These are phyloP conservation scores for Aureobasidium sp. DNA, from an alignment of 2,329 filamentous ascomycete genomes.

Conservation along the genomic window DNA sequence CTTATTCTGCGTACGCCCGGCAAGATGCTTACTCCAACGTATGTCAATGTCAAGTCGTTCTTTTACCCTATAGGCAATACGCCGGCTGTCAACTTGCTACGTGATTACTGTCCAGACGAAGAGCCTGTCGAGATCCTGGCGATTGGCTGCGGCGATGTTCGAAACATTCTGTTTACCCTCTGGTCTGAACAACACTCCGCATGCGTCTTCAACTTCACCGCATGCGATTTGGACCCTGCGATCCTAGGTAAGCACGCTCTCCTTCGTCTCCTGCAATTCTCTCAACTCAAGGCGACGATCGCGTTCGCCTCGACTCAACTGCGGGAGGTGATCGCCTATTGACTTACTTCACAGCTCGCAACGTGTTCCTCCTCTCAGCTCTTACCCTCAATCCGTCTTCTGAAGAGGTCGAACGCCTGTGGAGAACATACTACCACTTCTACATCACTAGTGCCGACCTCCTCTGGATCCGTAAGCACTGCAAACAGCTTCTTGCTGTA, in stretches of 20 bases:
- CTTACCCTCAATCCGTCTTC: conserved; percentile 36
- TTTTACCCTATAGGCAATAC: conserved; percentile 43
- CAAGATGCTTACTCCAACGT: conserved; percentile 15
- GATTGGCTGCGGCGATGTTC: conserved; percentile 51
- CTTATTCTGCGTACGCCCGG: background rate
- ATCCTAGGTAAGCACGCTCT: conserved; percentile 40
- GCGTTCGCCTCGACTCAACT: background rate
- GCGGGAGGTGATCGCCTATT: background rate
- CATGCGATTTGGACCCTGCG: conserved; percentile 46
- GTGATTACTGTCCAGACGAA: conserved; percentile 41
- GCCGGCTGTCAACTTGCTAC: conserved; percentile 45
- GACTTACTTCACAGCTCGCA: conserved; percentile 40
- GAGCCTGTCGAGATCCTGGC: conserved; percentile 45
- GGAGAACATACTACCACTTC: conserved; percentile 52
- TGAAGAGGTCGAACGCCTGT: conserved; percentile 25
- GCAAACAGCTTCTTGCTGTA: conserved; percentile 36
- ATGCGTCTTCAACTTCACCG: conserved; percentile 32
- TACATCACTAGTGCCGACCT: conserved; percentile 37
- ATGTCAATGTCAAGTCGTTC: conserved; percentile 18
- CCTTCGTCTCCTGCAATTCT: no score
- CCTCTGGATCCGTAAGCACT: conserved; percentile 35
- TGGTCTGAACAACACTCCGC: conserved; percentile 38
- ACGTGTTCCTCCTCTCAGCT: conserved; percentile 47
- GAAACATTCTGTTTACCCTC: conserved; percentile 50
- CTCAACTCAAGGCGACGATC: no score